Evolutionary conservation across 2,329 filamentous ascomycete genomes (phyloP).

Genomic region (Aspergillus sp.): DNA sequence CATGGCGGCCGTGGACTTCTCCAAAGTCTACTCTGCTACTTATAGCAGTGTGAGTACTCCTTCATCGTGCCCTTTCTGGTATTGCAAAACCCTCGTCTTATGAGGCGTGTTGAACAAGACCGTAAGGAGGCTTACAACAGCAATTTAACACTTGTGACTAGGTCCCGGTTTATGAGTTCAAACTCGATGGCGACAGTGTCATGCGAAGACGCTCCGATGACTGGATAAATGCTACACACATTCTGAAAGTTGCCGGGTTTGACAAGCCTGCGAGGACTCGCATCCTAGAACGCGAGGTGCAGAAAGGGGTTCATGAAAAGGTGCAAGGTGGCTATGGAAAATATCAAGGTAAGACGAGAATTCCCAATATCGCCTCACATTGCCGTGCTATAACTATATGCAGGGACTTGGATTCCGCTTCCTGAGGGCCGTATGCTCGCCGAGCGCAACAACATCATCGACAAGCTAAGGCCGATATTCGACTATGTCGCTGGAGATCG

Average conservation of each 20-base stretch:
- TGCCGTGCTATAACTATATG: neutral
- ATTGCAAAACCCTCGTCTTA: neutral
- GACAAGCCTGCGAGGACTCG: slow-evolving; percentile 95
- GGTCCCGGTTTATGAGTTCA: slow-evolving; percentile 94
- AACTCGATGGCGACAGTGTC: slow-evolving; percentile 85
- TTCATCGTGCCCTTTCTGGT: slow-evolving; percentile 1
- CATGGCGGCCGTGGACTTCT: slow-evolving; percentile 39
- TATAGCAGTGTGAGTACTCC: slow-evolving; percentile 60
- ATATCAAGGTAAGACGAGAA: slow-evolving; percentile 71
- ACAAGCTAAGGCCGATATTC: slow-evolving; percentile 83
- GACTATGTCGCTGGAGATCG: slow-evolving; percentile 81
- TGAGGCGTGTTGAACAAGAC: neutral
- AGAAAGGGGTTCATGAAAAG: slow-evolving; percentile 95
- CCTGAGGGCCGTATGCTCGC: slow-evolving; percentile 78
- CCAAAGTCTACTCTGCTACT: slow-evolving; percentile 63
- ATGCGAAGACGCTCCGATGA: slow-evolving; percentile 92
- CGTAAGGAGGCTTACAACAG: neutral
- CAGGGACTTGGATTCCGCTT: slow-evolving; percentile 94
- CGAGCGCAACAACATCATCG: slow-evolving; percentile 80
- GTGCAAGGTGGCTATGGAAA: slow-evolving; percentile 98
- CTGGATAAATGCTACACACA: slow-evolving; percentile 99
- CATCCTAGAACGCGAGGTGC: slow-evolving; percentile 93
- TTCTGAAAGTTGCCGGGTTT: slow-evolving; percentile 93
- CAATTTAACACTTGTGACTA: slow-evolving; percentile 41
- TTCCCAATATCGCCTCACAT: neutral